Percentiles rank a stretch among this genome's conserved stretches.
Evolutionary conservation across 2,329 filamentous ascomycete genomes (phyloP).

Genomic region (Calonectria hawksworthii): DNA sequence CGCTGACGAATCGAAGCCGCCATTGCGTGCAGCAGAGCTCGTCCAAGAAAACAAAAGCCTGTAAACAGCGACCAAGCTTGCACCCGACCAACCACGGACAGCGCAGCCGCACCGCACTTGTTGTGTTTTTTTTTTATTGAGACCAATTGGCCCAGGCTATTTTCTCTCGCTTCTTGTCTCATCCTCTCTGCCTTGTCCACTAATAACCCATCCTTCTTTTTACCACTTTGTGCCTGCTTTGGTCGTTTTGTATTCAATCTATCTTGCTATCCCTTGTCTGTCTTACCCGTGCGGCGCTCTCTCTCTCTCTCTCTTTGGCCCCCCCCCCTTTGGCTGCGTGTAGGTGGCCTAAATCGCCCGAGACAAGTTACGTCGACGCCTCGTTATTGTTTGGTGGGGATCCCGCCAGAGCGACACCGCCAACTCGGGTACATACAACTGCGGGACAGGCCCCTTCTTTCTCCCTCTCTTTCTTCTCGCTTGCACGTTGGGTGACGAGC

Average conservation of each 20-base stretch:
- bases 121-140: constrained; percentile 14
- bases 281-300: neutral
- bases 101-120: constrained; percentile 10
- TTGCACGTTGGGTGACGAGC: neutral
- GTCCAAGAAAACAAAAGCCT: constrained; percentile 3
- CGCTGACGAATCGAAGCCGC: constrained; percentile 5
- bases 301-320: neutral
- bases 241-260: neutral
- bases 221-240: neutral
- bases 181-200: neutral
- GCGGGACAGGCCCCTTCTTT: constrained; percentile 7
- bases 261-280: neutral
- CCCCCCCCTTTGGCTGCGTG: neutral
- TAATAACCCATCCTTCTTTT: neutral
- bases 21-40: neutral
- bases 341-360: neutral
- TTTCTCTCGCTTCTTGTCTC: neutral
- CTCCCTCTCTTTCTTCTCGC: neutral
- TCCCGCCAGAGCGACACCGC: constrained; percentile 19
- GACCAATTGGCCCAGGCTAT: constrained; percentile 5
- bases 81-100: neutral
- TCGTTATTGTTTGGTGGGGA: constrained; percentile 18
- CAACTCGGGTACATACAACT: constrained; percentile 12
- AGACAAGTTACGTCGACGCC: constrained; percentile 10
- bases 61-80: constrained; percentile 21